These are phyloP conservation scores for Rhodocollybia butyracea DNA, from an alignment of 768 basidiomycete genomes.

Conservation along the genomic window DNA sequence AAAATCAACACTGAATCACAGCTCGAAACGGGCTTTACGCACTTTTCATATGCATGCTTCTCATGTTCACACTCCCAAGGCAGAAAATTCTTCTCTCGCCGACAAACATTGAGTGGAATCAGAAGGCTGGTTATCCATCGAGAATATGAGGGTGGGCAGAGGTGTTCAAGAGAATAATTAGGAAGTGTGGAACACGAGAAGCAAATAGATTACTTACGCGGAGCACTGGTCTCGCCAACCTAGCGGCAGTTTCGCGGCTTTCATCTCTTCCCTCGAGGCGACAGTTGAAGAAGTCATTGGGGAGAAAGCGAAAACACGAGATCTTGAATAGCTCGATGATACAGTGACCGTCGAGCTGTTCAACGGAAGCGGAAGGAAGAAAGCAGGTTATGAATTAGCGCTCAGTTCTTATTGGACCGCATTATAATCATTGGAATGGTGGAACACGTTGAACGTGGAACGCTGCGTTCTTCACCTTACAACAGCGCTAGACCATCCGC, in stretches of 20 bases:
- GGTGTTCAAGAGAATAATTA: slow-evolving; percentile 5
- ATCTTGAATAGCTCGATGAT: too few species aligned
- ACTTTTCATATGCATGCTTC: slow-evolving; percentile 85
- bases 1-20: too few species aligned
- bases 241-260: slow-evolving; percentile 69
- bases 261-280: slow-evolving; percentile 82
- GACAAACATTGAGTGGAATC: slow-evolving; percentile 85
- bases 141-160: neutral
- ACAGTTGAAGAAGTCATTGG: slow-evolving; percentile 69
- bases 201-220: slow-evolving; percentile 55
- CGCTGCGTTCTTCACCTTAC: too few species aligned
- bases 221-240: slow-evolving; percentile 91
- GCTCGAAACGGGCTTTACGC: slow-evolving; percentile 27
- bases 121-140: slow-evolving; percentile 52
- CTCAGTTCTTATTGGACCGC: too few species aligned
- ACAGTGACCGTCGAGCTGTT: too few species aligned
- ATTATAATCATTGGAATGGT: too few species aligned
- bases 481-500: too few species aligned
- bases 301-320: too few species aligned
- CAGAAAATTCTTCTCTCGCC: slow-evolving; percentile 71
- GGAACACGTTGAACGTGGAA: too few species aligned
- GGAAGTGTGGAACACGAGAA: slow-evolving; percentile 2
- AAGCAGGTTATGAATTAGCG: too few species aligned
- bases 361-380: too few species aligned
- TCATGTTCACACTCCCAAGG: slow-evolving; percentile 96